Percentiles rank a stretch among this genome's conserved stretches.
Evolutionary conservation across 495 filamentous ascomycete species (phyloP).

Genomic region (Talaromyces nanjingensis): DNA sequence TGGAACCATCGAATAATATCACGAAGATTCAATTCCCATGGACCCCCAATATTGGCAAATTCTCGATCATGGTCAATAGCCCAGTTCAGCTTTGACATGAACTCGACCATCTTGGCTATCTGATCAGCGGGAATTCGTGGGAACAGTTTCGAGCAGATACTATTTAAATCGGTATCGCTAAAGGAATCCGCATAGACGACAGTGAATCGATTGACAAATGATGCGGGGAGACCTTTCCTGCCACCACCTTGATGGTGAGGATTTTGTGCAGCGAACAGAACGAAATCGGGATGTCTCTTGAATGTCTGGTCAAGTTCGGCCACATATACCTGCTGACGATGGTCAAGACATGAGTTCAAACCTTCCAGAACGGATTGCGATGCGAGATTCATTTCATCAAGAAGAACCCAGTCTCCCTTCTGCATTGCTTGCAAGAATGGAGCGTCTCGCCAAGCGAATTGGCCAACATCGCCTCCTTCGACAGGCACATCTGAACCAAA

Average conservation of each 20-base stretch:
- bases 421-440: slow-evolving; percentile 96
- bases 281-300: slow-evolving; percentile 78
- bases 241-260: slow-evolving; percentile 96
- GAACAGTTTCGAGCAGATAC: slow-evolving; percentile 75
- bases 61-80: slow-evolving; percentile 56
- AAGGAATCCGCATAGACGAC: slow-evolving; percentile 94
- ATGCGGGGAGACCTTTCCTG: slow-evolving; percentile 88
- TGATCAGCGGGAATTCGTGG: slow-evolving; percentile 48
- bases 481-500: slow-evolving; percentile 96
- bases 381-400: slow-evolving; percentile 98
- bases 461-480: slow-evolving; percentile 77
- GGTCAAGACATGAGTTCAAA: slow-evolving; percentile 93
- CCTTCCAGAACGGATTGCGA: slow-evolving; percentile 97
- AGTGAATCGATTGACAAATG: slow-evolving; percentile 96
- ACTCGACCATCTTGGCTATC: slow-evolving; percentile 61
- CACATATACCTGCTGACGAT: slow-evolving; percentile 92
- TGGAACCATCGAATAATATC: slow-evolving; percentile 88
- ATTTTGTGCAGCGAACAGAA: slow-evolving; percentile 94
- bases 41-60: slow-evolving; percentile 75
- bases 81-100: slow-evolving; percentile 70
- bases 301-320: slow-evolving; percentile 92
- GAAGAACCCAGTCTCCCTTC: slow-evolving; percentile 85
- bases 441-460: slow-evolving; percentile 91
- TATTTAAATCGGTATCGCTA: slow-evolving; percentile 66
- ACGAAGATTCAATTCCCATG: slow-evolving; percentile 96